Percentiles rank a stretch among this genome's conserved stretches.
phyloP scores from a whole-genome alignment of 345 rosid species.

The Arabidopsis arenosa region DNA sequence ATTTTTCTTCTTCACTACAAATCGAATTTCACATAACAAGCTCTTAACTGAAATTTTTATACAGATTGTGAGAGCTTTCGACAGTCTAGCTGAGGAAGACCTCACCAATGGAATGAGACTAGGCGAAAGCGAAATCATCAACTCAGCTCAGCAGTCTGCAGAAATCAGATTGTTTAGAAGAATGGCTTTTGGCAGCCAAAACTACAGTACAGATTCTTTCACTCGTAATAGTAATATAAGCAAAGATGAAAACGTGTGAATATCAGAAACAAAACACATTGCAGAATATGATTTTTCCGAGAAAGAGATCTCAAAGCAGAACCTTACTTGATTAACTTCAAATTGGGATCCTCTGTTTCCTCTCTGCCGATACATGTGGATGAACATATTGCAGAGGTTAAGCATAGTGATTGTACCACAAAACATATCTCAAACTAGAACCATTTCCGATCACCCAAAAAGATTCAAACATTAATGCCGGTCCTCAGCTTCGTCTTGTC shows the following conservation, averaged over 20 bases:
- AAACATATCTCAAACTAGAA: not conserved
- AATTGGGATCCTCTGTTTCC: not conserved
- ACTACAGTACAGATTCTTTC: conserved; percentile 75
- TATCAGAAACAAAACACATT: conserved; percentile 40
- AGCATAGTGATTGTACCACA: conserved; percentile 3
- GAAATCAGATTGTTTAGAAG: conserved; percentile 86
- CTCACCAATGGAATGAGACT: conserved; percentile 88
- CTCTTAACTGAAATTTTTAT: not conserved
- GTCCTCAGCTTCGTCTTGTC: conserved; percentile 14
- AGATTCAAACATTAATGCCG: not conserved
- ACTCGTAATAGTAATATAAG: conserved; percentile 47
- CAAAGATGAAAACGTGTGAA: conserved; percentile 48
- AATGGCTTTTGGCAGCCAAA: conserved; percentile 90
- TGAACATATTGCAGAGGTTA: conserved; percentile 2
- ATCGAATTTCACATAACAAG: not conserved
- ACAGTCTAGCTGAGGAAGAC: conserved; percentile 67
- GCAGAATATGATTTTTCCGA: not conserved
- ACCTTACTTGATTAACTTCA: conserved; percentile 29
- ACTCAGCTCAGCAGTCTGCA: conserved; percentile 79
- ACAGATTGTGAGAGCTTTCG: conserved; percentile 91
- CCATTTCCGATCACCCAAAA: not conserved
- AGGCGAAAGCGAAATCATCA: conserved; percentile 81
- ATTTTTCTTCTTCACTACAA: not conserved
- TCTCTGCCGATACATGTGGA: not conserved
- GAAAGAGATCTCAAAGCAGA: conserved; percentile 23